Conservation (phyloP, 2,329 filamentous ascomycete genomes). For the Sporothrix pallida region DNA sequence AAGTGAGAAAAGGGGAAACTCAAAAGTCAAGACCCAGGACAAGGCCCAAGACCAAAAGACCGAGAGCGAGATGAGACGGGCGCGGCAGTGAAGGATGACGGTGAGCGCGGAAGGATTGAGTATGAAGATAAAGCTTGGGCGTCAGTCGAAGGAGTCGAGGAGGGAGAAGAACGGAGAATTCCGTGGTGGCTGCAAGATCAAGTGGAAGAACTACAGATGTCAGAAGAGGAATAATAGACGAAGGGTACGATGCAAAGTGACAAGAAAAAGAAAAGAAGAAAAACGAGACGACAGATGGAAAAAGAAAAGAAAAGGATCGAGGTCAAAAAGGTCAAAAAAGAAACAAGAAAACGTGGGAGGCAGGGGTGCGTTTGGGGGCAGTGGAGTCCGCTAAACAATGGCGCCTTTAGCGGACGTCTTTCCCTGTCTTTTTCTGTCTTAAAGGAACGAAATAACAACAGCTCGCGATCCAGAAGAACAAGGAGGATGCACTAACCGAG, state of each 20-base stretch:
- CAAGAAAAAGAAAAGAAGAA: not conserved
- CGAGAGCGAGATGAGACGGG: not conserved
- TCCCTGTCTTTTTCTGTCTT: not conserved
- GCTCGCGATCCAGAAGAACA: not conserved
- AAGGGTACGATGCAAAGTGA: not conserved
- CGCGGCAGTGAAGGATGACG: too few species aligned
- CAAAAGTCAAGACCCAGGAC: not conserved
- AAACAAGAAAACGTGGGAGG: constrained; percentile 6
- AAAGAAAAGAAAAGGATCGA: not conserved
- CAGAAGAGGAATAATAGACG: not conserved
- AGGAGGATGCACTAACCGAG: too few species aligned
- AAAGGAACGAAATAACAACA: not conserved
- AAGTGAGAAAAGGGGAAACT: not conserved
- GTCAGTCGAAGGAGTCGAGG: not conserved
- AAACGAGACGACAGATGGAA: not conserved
- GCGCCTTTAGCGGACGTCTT: too few species aligned
- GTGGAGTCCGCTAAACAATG: not conserved
- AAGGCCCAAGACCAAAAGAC: not conserved
- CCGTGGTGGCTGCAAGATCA: not conserved
- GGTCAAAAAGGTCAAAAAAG: not conserved
- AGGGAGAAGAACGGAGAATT: not conserved
- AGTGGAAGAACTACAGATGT: not conserved
- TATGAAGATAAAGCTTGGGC: not conserved
- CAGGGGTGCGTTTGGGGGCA: not conserved
- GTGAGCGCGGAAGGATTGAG: too few species aligned